Evolutionary conservation across 495 filamentous ascomycete genomes (phyloP).

Genomic region (Corynascus novoguineensis): DNA sequence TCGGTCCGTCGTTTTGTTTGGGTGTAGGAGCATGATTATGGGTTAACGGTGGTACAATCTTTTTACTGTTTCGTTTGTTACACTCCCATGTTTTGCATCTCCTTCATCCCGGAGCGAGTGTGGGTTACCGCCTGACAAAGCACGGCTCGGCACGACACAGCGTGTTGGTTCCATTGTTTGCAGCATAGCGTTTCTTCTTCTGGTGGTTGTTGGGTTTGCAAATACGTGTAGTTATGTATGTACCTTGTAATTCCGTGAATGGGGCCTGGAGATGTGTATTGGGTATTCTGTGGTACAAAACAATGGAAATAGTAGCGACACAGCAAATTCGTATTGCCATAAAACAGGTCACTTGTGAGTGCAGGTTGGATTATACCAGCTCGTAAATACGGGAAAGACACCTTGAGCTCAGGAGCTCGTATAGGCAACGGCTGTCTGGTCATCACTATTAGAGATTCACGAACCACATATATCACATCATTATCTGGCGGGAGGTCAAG

Average conservation of each 20-base stretch:
- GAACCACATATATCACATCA: too few relatives aligned
- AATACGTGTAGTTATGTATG: neutral
- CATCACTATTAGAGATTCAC: too few relatives aligned
- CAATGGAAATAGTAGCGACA: too few relatives aligned
- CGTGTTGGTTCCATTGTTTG: neutral
- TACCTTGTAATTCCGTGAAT: conserved; percentile 1
- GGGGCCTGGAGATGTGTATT: neutral
- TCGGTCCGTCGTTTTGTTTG: neutral
- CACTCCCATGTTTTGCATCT: neutral
- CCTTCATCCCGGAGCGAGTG: neutral
- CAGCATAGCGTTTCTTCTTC: neutral
- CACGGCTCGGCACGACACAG: conserved; percentile 3
- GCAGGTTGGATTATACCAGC: too few relatives aligned
- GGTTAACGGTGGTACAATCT: neutral
- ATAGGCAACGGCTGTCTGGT: too few relatives aligned
- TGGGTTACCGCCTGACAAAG: neutral
- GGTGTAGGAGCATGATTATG: neutral
- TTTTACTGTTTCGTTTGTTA: neutral
- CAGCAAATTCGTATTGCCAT: too few relatives aligned
- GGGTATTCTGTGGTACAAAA: neutral
- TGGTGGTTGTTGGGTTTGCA: neutral
- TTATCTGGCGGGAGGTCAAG: too few relatives aligned
- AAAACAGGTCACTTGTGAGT: too few relatives aligned
- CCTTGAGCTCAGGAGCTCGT: too few relatives aligned
- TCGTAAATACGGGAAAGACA: too few relatives aligned